phyloP scores from a whole-genome alignment of 2,329 filamentous ascomycete genomes.

The Cephalotrichum gorgonifer region DNA sequence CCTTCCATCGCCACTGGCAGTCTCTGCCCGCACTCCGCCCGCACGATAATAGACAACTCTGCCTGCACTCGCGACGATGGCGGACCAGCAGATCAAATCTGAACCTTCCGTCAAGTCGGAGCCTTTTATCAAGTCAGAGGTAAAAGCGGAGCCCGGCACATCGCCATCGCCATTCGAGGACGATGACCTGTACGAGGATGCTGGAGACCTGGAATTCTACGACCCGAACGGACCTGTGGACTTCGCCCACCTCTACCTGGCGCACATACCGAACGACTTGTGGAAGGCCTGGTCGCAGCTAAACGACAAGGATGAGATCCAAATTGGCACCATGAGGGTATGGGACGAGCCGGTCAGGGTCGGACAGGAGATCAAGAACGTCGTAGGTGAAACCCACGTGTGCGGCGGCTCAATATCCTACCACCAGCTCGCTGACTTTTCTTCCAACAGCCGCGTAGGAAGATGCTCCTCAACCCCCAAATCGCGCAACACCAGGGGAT shows the following conservation, averaged over 20 bases:
- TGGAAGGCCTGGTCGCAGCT: slow-evolving; percentile 69
- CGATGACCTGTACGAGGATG: slow-evolving; percentile 57
- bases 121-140: slow-evolving; percentile 2
- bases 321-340: slow-evolving; percentile 63
- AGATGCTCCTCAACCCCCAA: slow-evolving; percentile 59
- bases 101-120: background rate
- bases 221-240: slow-evolving; percentile 28
- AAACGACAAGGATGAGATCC: slow-evolving; percentile 71
- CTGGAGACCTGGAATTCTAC: slow-evolving; percentile 47
- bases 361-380: slow-evolving; percentile 27
- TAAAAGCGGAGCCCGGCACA: slow-evolving; percentile 37
- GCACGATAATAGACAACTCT: background rate
- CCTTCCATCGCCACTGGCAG: background rate
- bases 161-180: slow-evolving; percentile 40
- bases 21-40: background rate
- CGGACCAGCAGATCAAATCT: slow-evolving; percentile 1
- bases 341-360: slow-evolving; percentile 45
- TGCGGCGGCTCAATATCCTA: slow-evolving; percentile 11
- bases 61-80: background rate
- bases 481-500: slow-evolving; percentile 59
- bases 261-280: slow-evolving; percentile 67
- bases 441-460: slow-evolving; percentile 28
- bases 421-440: slow-evolving; percentile 4
- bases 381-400: background rate
- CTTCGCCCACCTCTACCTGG: slow-evolving; percentile 51